Conservation (phyloP, 208 protist species). For the Leishmania tarentolae region DNA sequence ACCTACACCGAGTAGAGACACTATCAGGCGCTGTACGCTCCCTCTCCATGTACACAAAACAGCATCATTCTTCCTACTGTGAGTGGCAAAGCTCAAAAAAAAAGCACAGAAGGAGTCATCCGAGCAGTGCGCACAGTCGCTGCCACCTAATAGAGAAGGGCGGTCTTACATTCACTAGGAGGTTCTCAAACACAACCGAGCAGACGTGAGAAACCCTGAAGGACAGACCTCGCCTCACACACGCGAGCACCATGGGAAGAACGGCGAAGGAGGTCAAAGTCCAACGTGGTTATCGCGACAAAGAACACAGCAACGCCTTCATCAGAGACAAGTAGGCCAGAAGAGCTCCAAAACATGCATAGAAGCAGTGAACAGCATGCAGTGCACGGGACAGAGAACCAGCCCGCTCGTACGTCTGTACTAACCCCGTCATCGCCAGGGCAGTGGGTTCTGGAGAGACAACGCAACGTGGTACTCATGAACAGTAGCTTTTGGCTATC, state of each 20-base stretch:
- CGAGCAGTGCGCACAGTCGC: background rate
- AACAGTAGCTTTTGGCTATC: background rate
- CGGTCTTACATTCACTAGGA: background rate
- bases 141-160: background rate
- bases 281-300: background rate
- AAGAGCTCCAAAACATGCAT: background rate
- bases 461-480: background rate
- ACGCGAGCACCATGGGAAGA: background rate
- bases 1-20: background rate
- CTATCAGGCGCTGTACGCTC: background rate
- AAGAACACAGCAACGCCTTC: background rate
- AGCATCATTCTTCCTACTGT: background rate
- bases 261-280: background rate
- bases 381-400: background rate
- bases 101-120: background rate
- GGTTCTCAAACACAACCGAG: background rate
- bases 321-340: background rate
- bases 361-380: background rate
- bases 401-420: too few species aligned
- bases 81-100: background rate
- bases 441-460: background rate
- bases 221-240: background rate
- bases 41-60: background rate
- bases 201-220: background rate
- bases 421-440: background rate